Conservation (phyloP, 139 green algal species). For the Nannochloris sp. region DNA sequence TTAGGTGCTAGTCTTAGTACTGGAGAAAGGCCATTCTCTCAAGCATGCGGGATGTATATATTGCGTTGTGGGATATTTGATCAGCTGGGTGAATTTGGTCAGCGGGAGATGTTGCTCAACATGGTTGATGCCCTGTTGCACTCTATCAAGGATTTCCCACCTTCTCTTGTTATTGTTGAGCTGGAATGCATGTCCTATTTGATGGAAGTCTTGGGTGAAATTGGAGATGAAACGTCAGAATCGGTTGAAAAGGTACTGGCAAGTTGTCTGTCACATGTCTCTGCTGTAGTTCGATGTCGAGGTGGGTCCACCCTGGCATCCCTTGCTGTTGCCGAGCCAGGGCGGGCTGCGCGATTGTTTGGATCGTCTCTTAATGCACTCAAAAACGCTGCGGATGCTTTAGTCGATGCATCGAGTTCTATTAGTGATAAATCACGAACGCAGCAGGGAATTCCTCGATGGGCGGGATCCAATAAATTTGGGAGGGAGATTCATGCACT, state of each 20-base stretch:
- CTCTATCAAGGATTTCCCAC: conserved; percentile 1
- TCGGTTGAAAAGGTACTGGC: conserved; percentile 37
- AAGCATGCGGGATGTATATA: conserved; percentile 72
- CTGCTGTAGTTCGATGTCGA: conserved; percentile 34
- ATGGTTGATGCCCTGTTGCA: conserved; percentile 39
- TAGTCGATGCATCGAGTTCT: conserved; percentile 20
- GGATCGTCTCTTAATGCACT: conserved; percentile 27
- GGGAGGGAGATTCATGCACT: conserved; percentile 47
- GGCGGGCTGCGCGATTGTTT: conserved; percentile 37
- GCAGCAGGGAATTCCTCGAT: conserved; percentile 9
- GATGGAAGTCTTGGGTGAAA: conserved; percentile 69
- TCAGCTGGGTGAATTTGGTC: conserved; percentile 53
- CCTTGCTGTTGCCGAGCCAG: conserved; percentile 47
- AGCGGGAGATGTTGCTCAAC: conserved; percentile 46
- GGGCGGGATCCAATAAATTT: conserved; percentile 17
- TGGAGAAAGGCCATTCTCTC: conserved; percentile 45
- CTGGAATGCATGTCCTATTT: conserved; percentile 58
- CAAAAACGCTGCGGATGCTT: conserved; percentile 4
- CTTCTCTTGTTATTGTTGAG: conserved; percentile 42
- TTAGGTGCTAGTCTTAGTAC: conserved; percentile 23
- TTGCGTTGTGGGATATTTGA: conserved; percentile 62
- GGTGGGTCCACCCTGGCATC: conserved; percentile 54
- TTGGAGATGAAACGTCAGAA: conserved; percentile 26
- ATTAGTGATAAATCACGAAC: conserved; percentile 22
- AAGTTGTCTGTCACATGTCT: conserved; percentile 26